Evolutionary conservation across 2,329 filamentous ascomycete genomes (phyloP), one percentile per base, ranked within the genome.

Genomic region (Xylariaceae sp.): DNA sequence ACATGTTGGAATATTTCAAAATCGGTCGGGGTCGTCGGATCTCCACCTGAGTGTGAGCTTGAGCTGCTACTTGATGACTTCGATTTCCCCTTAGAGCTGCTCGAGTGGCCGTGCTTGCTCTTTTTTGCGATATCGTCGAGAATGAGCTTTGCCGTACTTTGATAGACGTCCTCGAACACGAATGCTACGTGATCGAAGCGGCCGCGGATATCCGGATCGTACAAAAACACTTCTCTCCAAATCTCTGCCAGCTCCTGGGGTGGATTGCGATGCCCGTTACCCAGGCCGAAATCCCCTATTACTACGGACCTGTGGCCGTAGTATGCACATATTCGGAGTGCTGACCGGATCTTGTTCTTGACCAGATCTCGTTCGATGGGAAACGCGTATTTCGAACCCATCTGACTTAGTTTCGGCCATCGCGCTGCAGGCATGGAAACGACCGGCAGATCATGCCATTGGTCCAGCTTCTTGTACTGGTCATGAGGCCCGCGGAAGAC

Each of bases 401-500:
- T 79, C 57, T 86, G 83, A 65, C 87, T 87, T 34, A 92, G 81
- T 73, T 91, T 92, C 16, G 90, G 90, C 74, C 89, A 85, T 21
- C 87, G 83, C 6, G 88, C 85, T 8, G 90, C 88, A 19, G 87
- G 83, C 17, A 92, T 86, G 2, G 88, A 91, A 53, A 92, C 83
- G n/a, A 92, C 87, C 8, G 89, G 88, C 26, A 91, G 74, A 41
- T 82, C 78, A 64, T 75, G 75, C 83, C 82, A 89, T 37, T 81
- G 76, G 23, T 76, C 73, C 60, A 86, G 80, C 52, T 79, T 76
- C 61, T 85, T 79, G 68, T 90, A 90, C 51, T 80, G 79, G 63
- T 88, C 84, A 57, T 89, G 85, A 14, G 87, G 85, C 0, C 88
- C 88, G 37, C 89, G 86, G 69, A 89, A 92, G 12, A 92, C 84